phyloP scores from a whole-genome alignment of 257 asterid species.

The Scutellaria galericulata region DNA sequence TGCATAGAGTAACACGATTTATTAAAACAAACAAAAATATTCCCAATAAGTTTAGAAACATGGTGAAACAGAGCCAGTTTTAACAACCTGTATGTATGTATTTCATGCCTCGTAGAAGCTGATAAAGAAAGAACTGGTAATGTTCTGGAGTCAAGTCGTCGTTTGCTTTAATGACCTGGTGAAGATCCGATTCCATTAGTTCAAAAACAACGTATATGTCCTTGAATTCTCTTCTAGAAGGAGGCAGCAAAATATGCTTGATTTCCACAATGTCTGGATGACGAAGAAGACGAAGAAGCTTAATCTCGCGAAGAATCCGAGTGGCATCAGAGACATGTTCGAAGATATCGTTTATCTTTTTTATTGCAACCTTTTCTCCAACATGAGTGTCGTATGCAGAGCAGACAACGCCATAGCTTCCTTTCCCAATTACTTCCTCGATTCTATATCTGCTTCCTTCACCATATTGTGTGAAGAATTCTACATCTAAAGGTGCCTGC shows the following conservation, averaged over 20 bases:
- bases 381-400: constrained; percentile 91
- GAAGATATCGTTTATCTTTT: constrained; percentile 90
- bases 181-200: constrained; percentile 95
- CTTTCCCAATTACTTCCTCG: constrained; percentile 97
- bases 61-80: background rate
- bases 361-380: constrained; percentile 92
- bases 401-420: constrained; percentile 97
- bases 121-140: constrained; percentile 66
- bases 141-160: constrained; percentile 69
- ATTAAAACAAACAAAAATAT: constrained; percentile 20
- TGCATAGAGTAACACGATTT: constrained; percentile 31
- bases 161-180: constrained; percentile 85
- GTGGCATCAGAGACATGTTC: constrained; percentile 98
- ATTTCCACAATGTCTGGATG: constrained; percentile 98
- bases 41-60: background rate
- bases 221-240: constrained; percentile 92
- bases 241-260: constrained; percentile 92
- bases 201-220: constrained; percentile 95
- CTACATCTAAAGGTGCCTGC: constrained; percentile 77
- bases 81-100: constrained; percentile 62
- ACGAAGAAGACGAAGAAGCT: constrained; percentile 95
- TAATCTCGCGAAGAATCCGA: constrained; percentile 91
- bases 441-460: constrained; percentile 92
- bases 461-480: constrained; percentile 95
- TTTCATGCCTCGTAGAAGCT: constrained; percentile 71